These are phyloP conservation scores for Speleostelium caveatum DNA, from an alignment of 78 protist species.

Conservation along the genomic window DNA sequence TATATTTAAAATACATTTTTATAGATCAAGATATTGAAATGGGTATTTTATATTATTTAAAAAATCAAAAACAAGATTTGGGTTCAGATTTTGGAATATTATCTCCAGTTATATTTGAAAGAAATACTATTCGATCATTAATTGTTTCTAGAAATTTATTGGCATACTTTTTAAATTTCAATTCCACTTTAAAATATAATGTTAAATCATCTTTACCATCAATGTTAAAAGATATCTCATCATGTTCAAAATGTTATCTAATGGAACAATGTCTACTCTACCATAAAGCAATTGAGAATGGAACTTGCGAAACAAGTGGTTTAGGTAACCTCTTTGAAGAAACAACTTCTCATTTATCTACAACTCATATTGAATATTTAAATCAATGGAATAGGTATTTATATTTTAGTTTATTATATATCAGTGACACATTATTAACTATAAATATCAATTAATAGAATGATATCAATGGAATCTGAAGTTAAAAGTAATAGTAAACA, in stretches of 20 bases:
- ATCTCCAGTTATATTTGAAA: constrained; percentile 41
- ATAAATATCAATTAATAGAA: background rate
- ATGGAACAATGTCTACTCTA: constrained; percentile 41
- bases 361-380: constrained; percentile 34
- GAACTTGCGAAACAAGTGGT: constrained; percentile 17
- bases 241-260: constrained; percentile 38
- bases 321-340: constrained; percentile 27
- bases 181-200: constrained; percentile 4
- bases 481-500: constrained; percentile 29
- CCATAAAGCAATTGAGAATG: constrained; percentile 71
- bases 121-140: constrained; percentile 55
- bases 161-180: constrained; percentile 44
- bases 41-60: constrained; percentile 64
- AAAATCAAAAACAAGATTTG: constrained; percentile 9
- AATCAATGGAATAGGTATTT: constrained; percentile 46
- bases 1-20: too few relatives aligned
- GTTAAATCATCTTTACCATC: constrained; percentile 46
- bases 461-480: constrained; percentile 46
- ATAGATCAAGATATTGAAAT: constrained; percentile 49
- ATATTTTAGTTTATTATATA: background rate
- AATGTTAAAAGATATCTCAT: constrained; percentile 17
- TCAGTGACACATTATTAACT: background rate
- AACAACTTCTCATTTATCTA: constrained; percentile 14
- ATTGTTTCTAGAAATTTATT: constrained; percentile 31
- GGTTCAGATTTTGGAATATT: constrained; percentile 47